Base-by-base conservation (phyloP, 495 filamentous ascomycete species). In the Lepidopterella palustris region DNA sequence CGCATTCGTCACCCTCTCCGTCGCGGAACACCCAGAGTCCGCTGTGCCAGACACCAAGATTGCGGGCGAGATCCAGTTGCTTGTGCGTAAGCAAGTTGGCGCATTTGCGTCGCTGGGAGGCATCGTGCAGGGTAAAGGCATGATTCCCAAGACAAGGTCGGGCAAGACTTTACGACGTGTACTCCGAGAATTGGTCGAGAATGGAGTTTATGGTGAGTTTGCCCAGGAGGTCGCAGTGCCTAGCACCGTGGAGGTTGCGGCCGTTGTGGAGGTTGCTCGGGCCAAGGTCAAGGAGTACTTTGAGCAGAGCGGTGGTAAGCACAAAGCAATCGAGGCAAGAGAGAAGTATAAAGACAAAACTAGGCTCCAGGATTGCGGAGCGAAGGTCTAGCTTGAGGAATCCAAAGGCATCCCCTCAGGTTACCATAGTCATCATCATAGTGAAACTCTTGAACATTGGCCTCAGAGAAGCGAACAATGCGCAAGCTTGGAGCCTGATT, bases 121-220 rank as follows among this genome's bases (percentile, higher is more conserved):
- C 1, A 86, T 96, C 64, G 89, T 96, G 27, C 83, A 87, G 61
- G 87, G 89, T 5, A 82, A 82, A 40, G 88, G 86, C 18, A 91
- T 95, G 82, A 95, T 96, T 51, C 91, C 92, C 5, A 92, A 90
- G 76, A 97, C 91, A 28, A 73, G 92, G 23, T 88, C 84, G 24
- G 92, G 92, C 4, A 96, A 96, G 81, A 95, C 88, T 25, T 67
- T 96, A 58, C 76, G 92, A 11, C 77, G 92, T 55, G 88, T 93
- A 27, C 67, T 96, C 73, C 78, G 85, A 48, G 89, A 93, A 73
- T 70, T 96, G 60, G 69, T 96, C 2, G 92, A 96, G 72, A 76
- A 84, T 66, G 77, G 68, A 2, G 78, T 73, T 4, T 57, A 76
- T 48, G 81, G 78, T 0, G 74, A 79, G 10, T 84, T 78, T 66